Conservation (phyloP, 2,329 filamentous ascomycete genomes). For the Sarocladium oryzae region DNA sequence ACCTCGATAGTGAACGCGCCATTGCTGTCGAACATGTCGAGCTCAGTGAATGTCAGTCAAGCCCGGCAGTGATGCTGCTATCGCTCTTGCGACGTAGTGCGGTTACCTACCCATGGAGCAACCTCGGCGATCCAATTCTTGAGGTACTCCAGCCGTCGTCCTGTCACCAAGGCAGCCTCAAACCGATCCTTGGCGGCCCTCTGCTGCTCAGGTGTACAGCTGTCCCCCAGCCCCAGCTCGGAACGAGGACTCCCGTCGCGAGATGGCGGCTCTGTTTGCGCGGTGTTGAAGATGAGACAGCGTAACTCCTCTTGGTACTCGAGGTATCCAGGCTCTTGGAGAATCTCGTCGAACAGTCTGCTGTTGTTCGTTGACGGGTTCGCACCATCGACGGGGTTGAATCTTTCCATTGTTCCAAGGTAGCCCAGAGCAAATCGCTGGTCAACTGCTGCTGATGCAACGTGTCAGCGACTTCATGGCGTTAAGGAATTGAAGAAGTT, state of each 20-base stretch:
- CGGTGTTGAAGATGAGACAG: constrained; percentile 38
- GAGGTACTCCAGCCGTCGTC: constrained; percentile 31
- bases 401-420: neutral
- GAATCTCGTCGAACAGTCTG: constrained; percentile 28
- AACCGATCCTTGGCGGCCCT: constrained; percentile 17
- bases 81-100: constrained; percentile 8
- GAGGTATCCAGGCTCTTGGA: constrained; percentile 34
- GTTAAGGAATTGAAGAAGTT: too few relatives aligned
- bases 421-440: too few relatives aligned
- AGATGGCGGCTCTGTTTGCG: constrained; percentile 35
- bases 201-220: constrained; percentile 14
- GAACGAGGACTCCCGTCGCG: constrained; percentile 29
- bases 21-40: constrained; percentile 52
- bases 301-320: constrained; percentile 40
- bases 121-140: constrained; percentile 47
- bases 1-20: constrained; percentile 47
- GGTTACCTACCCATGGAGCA: constrained; percentile 38
- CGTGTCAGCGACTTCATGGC: too few relatives aligned
- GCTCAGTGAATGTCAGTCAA: constrained; percentile 21
- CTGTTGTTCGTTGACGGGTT: constrained; percentile 22
- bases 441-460: too few relatives aligned
- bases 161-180: constrained; percentile 23
- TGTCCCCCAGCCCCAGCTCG: constrained; percentile 13
- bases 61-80: too few relatives aligned
- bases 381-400: constrained; percentile 7